Conservation (phyloP, 2,329 filamentous ascomycete genomes). For the Ilyonectria destructans region DNA sequence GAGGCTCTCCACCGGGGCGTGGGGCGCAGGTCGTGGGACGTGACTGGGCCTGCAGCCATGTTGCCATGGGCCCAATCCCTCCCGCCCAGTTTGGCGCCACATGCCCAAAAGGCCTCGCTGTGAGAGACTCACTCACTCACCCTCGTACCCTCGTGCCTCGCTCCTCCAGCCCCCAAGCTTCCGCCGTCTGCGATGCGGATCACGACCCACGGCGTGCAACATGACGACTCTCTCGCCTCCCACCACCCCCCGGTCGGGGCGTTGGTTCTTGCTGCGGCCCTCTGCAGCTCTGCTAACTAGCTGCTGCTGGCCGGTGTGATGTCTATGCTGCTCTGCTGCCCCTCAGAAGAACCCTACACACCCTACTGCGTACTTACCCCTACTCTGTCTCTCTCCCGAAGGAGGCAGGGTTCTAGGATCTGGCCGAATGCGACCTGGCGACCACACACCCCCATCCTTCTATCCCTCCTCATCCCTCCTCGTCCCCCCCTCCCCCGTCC, state of each 20-base stretch:
- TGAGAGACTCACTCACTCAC: constrained; percentile 5
- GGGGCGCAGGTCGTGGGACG: constrained; percentile 11
- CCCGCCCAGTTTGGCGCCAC: constrained; percentile 23
- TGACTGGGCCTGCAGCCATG: constrained; percentile 31
- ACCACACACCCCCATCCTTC: constrained; percentile 30
- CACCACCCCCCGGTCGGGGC: constrained; percentile 11
- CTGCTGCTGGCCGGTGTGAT: constrained; percentile 13
- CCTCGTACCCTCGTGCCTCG: constrained; percentile 8
- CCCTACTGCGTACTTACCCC: not conserved
- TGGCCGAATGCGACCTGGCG: constrained; percentile 34
- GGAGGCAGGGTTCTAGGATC: constrained; percentile 31
- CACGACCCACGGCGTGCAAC: constrained; percentile 20
- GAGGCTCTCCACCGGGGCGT: not conserved
- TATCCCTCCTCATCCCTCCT: constrained; percentile 36
- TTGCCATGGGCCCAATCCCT: constrained; percentile 21
- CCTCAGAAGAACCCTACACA: not conserved
- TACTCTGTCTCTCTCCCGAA: constrained; percentile 30
- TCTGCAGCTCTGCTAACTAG: constrained; percentile 4
- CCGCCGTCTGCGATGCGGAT: constrained; percentile 18
- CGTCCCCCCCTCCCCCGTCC: constrained; percentile 14
- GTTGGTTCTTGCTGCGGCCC: constrained; percentile 21
- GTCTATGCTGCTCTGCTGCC: not conserved
- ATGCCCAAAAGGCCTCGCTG: constrained; percentile 18
- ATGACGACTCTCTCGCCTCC: constrained; percentile 2
- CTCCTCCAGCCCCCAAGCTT: constrained; percentile 5